phyloP scores from a whole-genome alignment of 306 rosid genomes.

The Cajanus cajan region DNA sequence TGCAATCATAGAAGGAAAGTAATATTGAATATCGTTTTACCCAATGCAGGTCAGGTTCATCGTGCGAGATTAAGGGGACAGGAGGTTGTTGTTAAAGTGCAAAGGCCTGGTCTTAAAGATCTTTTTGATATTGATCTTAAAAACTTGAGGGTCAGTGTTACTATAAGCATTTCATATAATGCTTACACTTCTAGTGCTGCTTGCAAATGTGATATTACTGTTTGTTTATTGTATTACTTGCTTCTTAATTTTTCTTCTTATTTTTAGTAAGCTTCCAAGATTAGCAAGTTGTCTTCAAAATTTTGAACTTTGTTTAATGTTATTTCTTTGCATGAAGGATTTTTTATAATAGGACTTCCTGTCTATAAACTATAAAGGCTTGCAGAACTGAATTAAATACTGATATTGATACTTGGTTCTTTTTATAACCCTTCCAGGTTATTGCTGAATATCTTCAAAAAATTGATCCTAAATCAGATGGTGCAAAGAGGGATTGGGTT shows the following conservation, averaged over 20 bases:
- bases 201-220: constrained; percentile 12
- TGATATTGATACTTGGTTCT: constrained; percentile 7
- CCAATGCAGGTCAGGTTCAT: constrained; percentile 94
- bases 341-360: constrained; percentile 7
- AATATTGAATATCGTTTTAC: constrained; percentile 17
- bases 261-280: constrained; percentile 17
- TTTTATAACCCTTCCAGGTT: constrained; percentile 55
- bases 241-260: neutral
- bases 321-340: constrained; percentile 10
- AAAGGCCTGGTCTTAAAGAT: constrained; percentile 96
- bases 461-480: constrained; percentile 97
- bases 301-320: neutral
- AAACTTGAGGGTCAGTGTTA: constrained; percentile 88
- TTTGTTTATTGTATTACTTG: neutral
- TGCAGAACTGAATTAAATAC: neutral
- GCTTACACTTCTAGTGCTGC: neutral
- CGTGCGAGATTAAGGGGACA: constrained; percentile 85
- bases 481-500: constrained; percentile 99
- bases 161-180: constrained; percentile 21
- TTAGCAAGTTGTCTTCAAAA: constrained; percentile 16
- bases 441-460: constrained; percentile 97
- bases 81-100: constrained; percentile 92
- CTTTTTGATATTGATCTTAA: constrained; percentile 96
- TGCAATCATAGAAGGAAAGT: constrained; percentile 18
- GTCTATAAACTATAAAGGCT: constrained; percentile 20